phyloP scores from a whole-genome alignment of 192 early-diverging fungal genomes.

The Podila clonocystis region DNA sequence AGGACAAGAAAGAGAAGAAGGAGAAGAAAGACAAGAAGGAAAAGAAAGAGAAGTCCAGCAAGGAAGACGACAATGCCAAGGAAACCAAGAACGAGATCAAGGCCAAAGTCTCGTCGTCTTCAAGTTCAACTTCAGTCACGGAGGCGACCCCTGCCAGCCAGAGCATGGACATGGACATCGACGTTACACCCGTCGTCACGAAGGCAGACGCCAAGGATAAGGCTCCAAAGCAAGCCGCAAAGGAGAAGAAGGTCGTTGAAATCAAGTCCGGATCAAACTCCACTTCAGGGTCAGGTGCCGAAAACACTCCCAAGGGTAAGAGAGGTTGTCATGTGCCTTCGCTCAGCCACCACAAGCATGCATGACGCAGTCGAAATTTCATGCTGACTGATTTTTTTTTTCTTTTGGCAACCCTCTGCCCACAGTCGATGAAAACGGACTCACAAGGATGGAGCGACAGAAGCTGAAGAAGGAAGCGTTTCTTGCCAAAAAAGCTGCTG shows the following conservation, averaged over 20 bases:
- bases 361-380: background rate
- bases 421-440: slow-evolving; percentile 20
- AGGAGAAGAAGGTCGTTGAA: background rate
- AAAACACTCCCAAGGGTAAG: background rate
- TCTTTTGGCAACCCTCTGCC: background rate
- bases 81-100: slow-evolving; percentile 7
- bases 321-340: too few species aligned
- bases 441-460: slow-evolving; percentile 38
- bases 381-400: background rate
- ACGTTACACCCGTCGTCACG: background rate
- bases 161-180: background rate
- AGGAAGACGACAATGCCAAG: background rate
- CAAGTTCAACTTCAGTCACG: too few species aligned
- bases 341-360: background rate
- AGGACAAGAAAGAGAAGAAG: background rate
- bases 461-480: slow-evolving; percentile 25
- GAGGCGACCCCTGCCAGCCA: too few species aligned
- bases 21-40: background rate
- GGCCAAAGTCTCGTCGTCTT: background rate
- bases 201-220: background rate
- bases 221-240: background rate
- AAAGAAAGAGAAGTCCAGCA: background rate
- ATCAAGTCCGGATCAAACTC: background rate
- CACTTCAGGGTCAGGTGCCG: background rate
- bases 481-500: slow-evolving; percentile 21